These are phyloP conservation scores for Canariomyces notabilis DNA, from an alignment of 2,329 filamentous ascomycete genomes.

Conservation along the genomic window DNA sequence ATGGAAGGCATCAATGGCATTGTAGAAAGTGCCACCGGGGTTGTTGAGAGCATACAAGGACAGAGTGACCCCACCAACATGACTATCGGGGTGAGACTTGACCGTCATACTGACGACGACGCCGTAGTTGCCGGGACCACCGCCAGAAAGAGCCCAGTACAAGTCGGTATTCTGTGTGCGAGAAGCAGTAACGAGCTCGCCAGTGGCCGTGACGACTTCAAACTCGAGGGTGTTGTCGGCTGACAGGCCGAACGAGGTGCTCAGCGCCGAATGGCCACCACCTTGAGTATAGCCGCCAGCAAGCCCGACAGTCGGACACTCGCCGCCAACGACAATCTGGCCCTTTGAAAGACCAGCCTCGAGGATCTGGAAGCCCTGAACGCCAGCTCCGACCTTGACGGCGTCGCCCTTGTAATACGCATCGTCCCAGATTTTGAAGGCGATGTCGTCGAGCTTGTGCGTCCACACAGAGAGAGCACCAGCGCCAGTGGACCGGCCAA, in stretches of 20 bases:
- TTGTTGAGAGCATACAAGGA: slow-evolving; percentile 35
- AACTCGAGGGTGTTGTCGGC: slow-evolving; percentile 45
- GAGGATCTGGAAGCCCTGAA: slow-evolving; percentile 49
- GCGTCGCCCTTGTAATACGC: slow-evolving; percentile 40
- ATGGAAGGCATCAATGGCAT: slow-evolving; percentile 41
- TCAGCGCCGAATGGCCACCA: slow-evolving; percentile 50
- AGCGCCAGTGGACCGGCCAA: slow-evolving; percentile 33
- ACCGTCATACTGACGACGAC: slow-evolving; percentile 28
- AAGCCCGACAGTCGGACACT: slow-evolving; percentile 49
- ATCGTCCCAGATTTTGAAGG: slow-evolving; percentile 29
- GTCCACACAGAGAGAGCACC: slow-evolving; percentile 36
- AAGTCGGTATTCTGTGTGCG: slow-evolving; percentile 39
- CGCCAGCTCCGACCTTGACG: slow-evolving; percentile 51
- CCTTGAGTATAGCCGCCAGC: slow-evolving; percentile 44
- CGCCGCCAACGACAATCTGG: slow-evolving; percentile 47
- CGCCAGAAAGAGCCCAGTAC: slow-evolving; percentile 46
- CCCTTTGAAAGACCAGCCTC: slow-evolving; percentile 41
- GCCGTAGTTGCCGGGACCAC: slow-evolving; percentile 35
- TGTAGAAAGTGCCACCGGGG: slow-evolving; percentile 49
- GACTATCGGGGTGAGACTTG: slow-evolving; percentile 24
- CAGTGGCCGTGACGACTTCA: slow-evolving; percentile 43
- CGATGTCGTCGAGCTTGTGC: slow-evolving; percentile 32
- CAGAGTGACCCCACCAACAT: slow-evolving; percentile 21
- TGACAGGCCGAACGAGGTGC: slow-evolving; percentile 44
- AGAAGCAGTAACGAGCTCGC: slow-evolving; percentile 37